Conservation (phyloP, 2,329 filamentous ascomycete genomes). For the Ophiosphaerella herpotricha region DNA sequence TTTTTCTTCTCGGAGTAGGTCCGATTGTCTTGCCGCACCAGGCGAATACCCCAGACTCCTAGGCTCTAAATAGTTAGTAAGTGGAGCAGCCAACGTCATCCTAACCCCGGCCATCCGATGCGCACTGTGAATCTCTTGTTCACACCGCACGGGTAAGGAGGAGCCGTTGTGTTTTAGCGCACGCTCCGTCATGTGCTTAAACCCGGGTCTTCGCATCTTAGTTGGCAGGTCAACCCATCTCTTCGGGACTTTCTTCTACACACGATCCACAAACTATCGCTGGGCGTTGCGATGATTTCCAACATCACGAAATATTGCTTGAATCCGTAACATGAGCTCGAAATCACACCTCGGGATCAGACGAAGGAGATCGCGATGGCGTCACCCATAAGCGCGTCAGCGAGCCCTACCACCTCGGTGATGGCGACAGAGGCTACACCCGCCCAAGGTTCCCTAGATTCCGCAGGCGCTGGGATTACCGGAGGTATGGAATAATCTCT, state of each 20-base stretch:
- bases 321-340: slow-evolving; percentile 4
- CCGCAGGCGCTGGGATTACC: slow-evolving; percentile 39
- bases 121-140: slow-evolving; percentile 1
- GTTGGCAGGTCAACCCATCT: no score
- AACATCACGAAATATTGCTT: neutral
- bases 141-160: slow-evolving; percentile 1
- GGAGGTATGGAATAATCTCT: slow-evolving; percentile 26
- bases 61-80: slow-evolving; percentile 11
- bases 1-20: no score
- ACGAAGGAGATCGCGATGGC: slow-evolving; percentile 21
- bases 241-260: neutral
- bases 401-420: slow-evolving; percentile 16
- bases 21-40: no score
- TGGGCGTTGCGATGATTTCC: no score
- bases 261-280: neutral
- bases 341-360: slow-evolving; percentile 1
- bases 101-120: neutral
- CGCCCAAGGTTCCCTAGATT: slow-evolving; percentile 31
- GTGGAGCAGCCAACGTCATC: slow-evolving; percentile 16
- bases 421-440: slow-evolving; percentile 21
- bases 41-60: slow-evolving; percentile 18
- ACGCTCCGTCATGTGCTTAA: no score
- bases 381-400: slow-evolving; percentile 12
- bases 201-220: no score
- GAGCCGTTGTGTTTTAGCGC: no score